Base-by-base conservation (phyloP, 2,329 filamentous ascomycete genomes). In the Epichloe brachyelytri region DNA sequence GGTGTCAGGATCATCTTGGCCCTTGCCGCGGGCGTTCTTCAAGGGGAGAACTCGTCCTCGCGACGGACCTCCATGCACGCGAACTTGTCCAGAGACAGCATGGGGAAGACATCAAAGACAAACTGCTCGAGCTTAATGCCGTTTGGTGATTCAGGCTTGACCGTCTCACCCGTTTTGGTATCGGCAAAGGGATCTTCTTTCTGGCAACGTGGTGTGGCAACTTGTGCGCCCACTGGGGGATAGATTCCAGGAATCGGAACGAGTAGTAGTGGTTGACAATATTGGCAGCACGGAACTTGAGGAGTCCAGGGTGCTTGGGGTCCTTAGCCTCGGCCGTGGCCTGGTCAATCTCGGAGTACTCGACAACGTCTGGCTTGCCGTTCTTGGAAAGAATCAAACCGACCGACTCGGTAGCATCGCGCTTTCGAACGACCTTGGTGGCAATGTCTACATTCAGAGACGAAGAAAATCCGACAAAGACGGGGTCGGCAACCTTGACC, bases 251-350 rank as follows among this genome's bases (percentile, higher is more conserved):
- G 78, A 96, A 97, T 59, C 79, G 74, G 76, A 90, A 91, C 45
- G 88, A 95, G 75, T 98, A 98, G 80, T 97, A 98, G 78, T 98
- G 93, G 77, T 98, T 98, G 72, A 98, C 93, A 61, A 98, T 98
- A 75, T 98, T 98, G 63, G 91, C 93, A 52, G 93, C 91, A 55
- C 93, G 86, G 82, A 95, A 97, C 71, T 91, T 94, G 65, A 98
- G 83, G 50, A 96, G 76, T 52, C 80, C 83, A 3, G 80, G 75
- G 62, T 95, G 83, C 68, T 86, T 86, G 50, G 84, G 71, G 65
- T 98, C 93, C 65, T 84, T 80, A 58, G 90, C 91, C 70, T 94
- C 88, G 52, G 91, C 86, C n/a, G 88, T 93, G 56, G 81, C 84
- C 58, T 80, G 71, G 74, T 94, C 86, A 60, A 98, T 97, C 74